Base-by-base conservation (phyloP, 1,284 basidiomycete species). In the Austroboletus niveus region DNA sequence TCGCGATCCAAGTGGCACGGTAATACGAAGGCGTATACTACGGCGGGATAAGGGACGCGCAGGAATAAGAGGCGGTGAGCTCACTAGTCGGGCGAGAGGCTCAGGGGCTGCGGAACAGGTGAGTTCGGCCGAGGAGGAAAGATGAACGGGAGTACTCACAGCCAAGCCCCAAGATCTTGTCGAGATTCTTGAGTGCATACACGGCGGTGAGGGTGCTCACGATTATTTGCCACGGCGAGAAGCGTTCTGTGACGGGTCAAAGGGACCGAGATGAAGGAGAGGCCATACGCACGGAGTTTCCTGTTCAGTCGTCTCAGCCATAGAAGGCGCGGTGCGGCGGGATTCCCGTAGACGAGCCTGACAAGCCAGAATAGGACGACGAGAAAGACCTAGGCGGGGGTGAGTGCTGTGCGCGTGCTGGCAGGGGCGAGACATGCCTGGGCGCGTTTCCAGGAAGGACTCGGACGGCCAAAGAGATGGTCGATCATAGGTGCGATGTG, bases 151-250 rank as follows among this genome's bases (percentile, higher is more conserved):
- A 8, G 22, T 3, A 22, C 88, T 72, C 63, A 93, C 92, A 81
- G 55, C 81, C 85, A 27, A 97, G 76, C 8, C 93, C 93, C 15
- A 96, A 72, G 8, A 98, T 77, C 69, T 88, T 91, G 70, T 98
- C 94, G 15, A 94, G 72, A 69, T 98, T 91, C 14, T 91, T 79
- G 44, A 92, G 69, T 20, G 92, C 87, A 69, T 98, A 99, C 10
- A 96, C 76, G 30, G 83, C 70, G 1, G 94, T 96, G 52, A 97
- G 73, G 3, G 91, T 91, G 58, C 84, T 89, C 52, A 94, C 79
- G 48, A 98, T 81, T 59, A 98, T 79, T 67, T 99, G 95, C 87
- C 94, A 99, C 20, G 96, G 96, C 1, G 94, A 90, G 72, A 93
- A 97, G 27, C 84, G 82, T 62, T 80, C 92, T 95, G 60, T 51